Conservation (phyloP, 2,329 filamentous ascomycete species). For the Didymella keratinophila region DNA sequence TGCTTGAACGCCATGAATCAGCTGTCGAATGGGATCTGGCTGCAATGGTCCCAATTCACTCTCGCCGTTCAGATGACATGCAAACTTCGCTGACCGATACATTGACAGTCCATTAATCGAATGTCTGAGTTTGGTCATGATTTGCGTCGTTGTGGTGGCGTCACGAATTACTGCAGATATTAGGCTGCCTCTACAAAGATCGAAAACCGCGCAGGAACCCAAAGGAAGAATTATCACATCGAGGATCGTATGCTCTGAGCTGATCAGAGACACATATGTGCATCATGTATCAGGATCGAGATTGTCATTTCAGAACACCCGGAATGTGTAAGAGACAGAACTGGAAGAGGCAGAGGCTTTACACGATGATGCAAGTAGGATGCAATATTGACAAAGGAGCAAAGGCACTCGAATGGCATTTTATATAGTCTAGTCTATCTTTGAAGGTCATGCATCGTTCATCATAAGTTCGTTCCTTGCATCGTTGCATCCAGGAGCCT, state of each 20-base stretch:
- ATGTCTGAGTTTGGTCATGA: background rate
- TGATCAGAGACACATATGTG: no score
- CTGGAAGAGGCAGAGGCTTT: no score
- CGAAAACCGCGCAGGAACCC: background rate
- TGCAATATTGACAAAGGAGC: background rate
- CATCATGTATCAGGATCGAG: background rate
- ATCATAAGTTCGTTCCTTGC: background rate
- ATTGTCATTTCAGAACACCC: background rate
- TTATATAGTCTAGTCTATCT: background rate
- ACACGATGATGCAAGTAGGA: background rate
- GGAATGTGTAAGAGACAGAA: background rate
- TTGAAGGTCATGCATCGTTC: background rate
- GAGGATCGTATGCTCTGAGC: no score
- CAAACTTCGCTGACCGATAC: background rate
- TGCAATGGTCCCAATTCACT: background rate
- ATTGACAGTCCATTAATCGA: background rate
- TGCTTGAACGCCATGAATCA: background rate
- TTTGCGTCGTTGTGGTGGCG: background rate
- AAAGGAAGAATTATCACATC: no score
- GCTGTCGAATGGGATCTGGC: background rate
- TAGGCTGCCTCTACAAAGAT: background rate
- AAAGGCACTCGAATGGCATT: background rate
- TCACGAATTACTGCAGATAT: background rate
- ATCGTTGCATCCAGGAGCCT: conserved; percentile 29
- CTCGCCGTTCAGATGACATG: background rate